phyloP scores from a whole-genome alignment of 305 asterid species.

The Fraxinus dipetala region DNA sequence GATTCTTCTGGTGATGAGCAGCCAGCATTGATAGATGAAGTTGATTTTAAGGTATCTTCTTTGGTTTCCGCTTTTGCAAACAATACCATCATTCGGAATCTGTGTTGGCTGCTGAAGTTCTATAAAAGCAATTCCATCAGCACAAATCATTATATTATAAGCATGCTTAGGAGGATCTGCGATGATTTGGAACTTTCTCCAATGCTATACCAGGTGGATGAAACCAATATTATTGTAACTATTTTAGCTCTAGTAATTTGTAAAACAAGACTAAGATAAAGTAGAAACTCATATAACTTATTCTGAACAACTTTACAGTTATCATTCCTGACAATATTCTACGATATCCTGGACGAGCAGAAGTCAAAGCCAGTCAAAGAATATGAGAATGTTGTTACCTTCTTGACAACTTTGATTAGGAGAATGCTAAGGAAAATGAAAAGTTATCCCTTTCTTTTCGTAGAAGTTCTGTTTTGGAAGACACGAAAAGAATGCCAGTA shows the following conservation, averaged over 20 bases:
- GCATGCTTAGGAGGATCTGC: conserved; percentile 66
- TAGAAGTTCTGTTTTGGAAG: conserved; percentile 79
- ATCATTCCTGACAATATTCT: conserved; percentile 71
- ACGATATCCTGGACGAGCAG: conserved; percentile 89
- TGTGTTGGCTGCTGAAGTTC: conserved; percentile 88
- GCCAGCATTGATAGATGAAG: conserved; percentile 59
- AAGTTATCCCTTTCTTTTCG: conserved; percentile 76
- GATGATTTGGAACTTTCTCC: conserved; percentile 93
- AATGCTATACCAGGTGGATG: conserved; percentile 82
- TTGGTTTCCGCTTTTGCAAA: conserved; percentile 76
- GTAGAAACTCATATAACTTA: conserved; percentile 15
- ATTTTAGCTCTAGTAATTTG: conserved; percentile 20
- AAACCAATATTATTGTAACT: conserved; percentile 5
- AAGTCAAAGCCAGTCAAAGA: conserved; percentile 70
- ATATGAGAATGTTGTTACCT: conserved; percentile 68
- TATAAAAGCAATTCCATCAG: conserved; percentile 74
- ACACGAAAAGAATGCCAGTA: conserved; percentile 78
- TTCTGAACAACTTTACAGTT: conserved; percentile 52
- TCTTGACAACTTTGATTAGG: conserved; percentile 69
- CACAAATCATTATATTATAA: conserved; percentile 72
- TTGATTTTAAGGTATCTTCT: conserved; percentile 71
- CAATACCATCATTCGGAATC: conserved; percentile 59
- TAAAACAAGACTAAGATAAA: conserved; percentile 13
- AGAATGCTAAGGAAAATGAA: conserved; percentile 91
- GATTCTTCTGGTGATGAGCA: conserved; percentile 77